Base-by-base conservation (phyloP, 1,284 basidiomycete genomes). In the Trametes pubescens region DNA sequence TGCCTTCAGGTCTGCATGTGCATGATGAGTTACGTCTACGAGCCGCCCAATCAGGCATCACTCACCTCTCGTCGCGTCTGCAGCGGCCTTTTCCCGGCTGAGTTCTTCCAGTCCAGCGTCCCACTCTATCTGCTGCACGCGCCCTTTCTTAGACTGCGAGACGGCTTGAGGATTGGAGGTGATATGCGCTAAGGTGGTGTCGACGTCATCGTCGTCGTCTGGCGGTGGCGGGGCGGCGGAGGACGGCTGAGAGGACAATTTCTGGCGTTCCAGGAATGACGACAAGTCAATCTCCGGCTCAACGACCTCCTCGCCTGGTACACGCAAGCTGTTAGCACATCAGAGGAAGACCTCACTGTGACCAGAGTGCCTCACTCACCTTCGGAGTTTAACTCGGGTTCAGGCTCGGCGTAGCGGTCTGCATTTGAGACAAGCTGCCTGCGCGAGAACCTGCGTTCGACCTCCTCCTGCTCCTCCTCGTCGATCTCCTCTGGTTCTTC, bases 221-320 rank as follows among this genome's bases (percentile, higher is more conserved):
- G 64, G 60, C 6, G 68, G 61, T 2, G 68, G 65, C 4, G 71
- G 66, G 5, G 63, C 63, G 4, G 75, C 63, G 4, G 75, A 56
- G 9, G 76, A 70, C 0, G 79, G 73, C 1, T 72, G 73, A 4
- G 71, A 59, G 1, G 74, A 76, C 40, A 86, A 72, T 37, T 82
- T 79, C 67, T 93, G 91, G 57, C 78, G 83, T 64, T 85, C 87
- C 49, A 92, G 77, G 69, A 93, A 90, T 0, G 77, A 68, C 0
- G 90, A 85, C 2, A 93, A 70, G 75, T 93, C 91, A 11, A 93
- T 83, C 73, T 93, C 90, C 2, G 89, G 88, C 66, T 92, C 91
- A 0, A 83, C 75, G 18, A 87, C 81, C 14, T 84, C 87, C 75
- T 92, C 88, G 16, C 88, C 89, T 92, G 26, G 24, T 14, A 46